These are phyloP conservation scores for Kernera saxatilis DNA, from an alignment of 345 rosid species.

Conservation along the genomic window DNA sequence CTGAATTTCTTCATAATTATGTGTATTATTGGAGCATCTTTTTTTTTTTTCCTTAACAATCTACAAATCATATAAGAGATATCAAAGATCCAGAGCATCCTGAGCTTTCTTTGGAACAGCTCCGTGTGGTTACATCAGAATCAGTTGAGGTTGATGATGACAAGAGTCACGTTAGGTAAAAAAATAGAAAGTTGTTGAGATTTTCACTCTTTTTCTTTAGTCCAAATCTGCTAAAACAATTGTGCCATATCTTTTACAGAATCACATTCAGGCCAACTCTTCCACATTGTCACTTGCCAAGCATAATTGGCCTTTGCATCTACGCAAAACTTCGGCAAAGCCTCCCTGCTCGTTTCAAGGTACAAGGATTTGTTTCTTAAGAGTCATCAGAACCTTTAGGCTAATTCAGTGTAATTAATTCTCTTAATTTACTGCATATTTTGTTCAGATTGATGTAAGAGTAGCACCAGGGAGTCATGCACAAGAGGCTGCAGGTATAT, in stretches of 20 bases:
- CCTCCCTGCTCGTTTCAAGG: conserved; percentile 87
- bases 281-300: conserved; percentile 81
- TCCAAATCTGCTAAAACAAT: background rate
- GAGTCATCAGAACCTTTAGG: background rate
- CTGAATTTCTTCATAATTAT: background rate
- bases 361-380: conserved; percentile 13
- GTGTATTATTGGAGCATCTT: background rate
- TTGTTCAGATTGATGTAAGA: conserved; percentile 63
- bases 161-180: conserved; percentile 53
- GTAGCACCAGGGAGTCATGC: conserved; percentile 91
- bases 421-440: background rate
- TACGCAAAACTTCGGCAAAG: conserved; percentile 72
- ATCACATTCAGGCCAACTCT: conserved; percentile 84
- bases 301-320: conserved; percentile 77
- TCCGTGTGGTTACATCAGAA: conserved; percentile 71
- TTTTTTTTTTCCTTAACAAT: conserved; percentile 34
- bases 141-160: conserved; percentile 67
- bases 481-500: conserved; percentile 72
- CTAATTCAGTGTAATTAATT: background rate
- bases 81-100: conserved; percentile 93
- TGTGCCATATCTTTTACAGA: conserved; percentile 30
- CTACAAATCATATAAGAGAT: conserved; percentile 70
- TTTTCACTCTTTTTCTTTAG: background rate
- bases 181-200: background rate
- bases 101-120: conserved; percentile 63